phyloP scores from a whole-genome alignment of 306 rosid genomes.

The Inga oerstediana region DNA sequence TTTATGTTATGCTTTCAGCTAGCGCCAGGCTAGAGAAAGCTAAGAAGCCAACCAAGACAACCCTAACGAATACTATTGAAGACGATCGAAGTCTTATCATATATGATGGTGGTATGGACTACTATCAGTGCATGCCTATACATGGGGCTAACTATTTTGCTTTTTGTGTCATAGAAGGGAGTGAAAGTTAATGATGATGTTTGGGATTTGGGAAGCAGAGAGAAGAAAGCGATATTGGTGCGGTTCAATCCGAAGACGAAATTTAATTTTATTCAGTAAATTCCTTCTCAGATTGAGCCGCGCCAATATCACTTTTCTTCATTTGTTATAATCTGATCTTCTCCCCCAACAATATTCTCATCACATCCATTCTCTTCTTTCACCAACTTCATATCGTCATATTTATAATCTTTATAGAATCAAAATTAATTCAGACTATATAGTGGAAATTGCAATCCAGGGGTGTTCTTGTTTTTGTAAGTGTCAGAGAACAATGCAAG shows the following conservation, averaged over 20 bases:
- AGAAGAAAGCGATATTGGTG: slow-evolving; percentile 94
- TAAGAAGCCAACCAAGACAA: background rate
- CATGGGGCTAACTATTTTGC: background rate
- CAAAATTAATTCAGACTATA: no score
- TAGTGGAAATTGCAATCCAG: background rate
- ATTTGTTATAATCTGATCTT: background rate
- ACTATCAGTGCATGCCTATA: slow-evolving; percentile 12
- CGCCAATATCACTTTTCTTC: slow-evolving; percentile 97
- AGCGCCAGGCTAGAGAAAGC: slow-evolving; percentile 36
- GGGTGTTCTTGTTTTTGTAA: background rate
- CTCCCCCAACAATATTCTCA: no score
- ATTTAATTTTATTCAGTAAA: slow-evolving; percentile 63
- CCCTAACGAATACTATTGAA: background rate
- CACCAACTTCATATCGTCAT: background rate
- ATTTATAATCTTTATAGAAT: no score
- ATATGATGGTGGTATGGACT: slow-evolving; percentile 25
- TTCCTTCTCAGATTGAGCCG: slow-evolving; percentile 99
- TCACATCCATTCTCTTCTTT: background rate
- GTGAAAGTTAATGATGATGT: slow-evolving; percentile 14
- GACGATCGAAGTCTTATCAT: background rate
- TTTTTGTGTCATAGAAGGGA: background rate
- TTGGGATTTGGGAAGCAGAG: slow-evolving; percentile 41
- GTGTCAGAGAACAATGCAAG: background rate
- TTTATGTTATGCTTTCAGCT: slow-evolving; percentile 7
- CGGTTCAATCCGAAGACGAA: slow-evolving; percentile 99